Conservation (phyloP, 306 rosid genomes). For the Medicago lupulina region DNA sequence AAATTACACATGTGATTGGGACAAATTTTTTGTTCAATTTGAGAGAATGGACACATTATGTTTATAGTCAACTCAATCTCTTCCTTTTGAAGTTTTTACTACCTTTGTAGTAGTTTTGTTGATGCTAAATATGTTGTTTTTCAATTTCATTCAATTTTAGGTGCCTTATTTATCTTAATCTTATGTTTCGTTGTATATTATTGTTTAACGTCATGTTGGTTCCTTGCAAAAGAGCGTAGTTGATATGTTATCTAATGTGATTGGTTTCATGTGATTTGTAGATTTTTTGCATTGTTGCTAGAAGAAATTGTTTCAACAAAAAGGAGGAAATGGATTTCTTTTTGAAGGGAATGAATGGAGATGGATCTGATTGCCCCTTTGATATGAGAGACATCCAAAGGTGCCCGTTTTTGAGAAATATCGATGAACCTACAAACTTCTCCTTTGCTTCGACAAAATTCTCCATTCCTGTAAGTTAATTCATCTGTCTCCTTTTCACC, state of each 20-base stretch:
- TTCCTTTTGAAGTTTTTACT: slow-evolving; percentile 12
- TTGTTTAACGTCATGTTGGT: background rate
- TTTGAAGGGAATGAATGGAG: slow-evolving; percentile 57
- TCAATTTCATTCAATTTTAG: background rate
- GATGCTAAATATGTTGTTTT: slow-evolving; percentile 22
- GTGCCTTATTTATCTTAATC: slow-evolving; percentile 10
- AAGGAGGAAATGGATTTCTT: slow-evolving; percentile 60
- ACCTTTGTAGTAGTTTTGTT: background rate
- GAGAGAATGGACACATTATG: background rate
- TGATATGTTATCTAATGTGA: background rate
- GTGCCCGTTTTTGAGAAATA: slow-evolving; percentile 81
- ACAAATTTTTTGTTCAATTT: no score
- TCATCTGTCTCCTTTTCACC: slow-evolving; percentile 22
- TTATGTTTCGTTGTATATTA: background rate
- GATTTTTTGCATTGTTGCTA: slow-evolving; percentile 20
- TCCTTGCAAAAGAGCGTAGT: background rate
- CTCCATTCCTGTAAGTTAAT: slow-evolving; percentile 55
- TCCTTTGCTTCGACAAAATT: slow-evolving; percentile 61
- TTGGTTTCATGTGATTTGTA: slow-evolving; percentile 21
- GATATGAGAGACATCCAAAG: slow-evolving; percentile 61
- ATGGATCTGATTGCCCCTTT: slow-evolving; percentile 61
- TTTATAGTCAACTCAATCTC: background rate
- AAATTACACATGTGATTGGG: no score
- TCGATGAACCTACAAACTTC: slow-evolving; percentile 69
- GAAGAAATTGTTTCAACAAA: slow-evolving; percentile 46